Conservation (phyloP, 768 basidiomycete species). For the Kwoniella sp. region DNA sequence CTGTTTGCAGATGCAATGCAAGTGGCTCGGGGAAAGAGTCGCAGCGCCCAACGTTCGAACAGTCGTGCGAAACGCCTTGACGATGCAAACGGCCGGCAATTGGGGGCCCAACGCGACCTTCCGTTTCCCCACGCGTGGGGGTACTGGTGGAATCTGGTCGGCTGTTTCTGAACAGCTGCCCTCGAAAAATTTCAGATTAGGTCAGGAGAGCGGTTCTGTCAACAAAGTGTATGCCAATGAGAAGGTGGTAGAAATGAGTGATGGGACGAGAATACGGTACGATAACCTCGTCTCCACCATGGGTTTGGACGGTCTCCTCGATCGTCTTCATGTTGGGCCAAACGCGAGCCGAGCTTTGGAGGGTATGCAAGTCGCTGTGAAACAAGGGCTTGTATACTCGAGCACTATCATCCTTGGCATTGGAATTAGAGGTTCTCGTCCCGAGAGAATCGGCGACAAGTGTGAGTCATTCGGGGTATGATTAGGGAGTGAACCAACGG, state of each 20-base stretch:
- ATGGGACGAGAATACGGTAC: conserved; percentile 54
- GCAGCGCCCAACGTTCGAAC: conserved; percentile 56
- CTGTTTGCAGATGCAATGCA: conserved; percentile 57
- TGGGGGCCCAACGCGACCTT: conserved; percentile 58
- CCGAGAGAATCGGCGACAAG: conserved; percentile 56
- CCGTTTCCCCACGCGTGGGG: conserved; percentile 56
- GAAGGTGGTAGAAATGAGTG: conserved; percentile 50
- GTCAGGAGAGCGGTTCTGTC: conserved; percentile 40
- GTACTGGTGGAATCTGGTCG: conserved; percentile 58
- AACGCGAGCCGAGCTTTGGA: conserved; percentile 29
- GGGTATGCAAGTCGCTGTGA: conserved; percentile 27
- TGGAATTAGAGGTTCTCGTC: conserved; percentile 55
- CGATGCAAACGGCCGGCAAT: conserved; percentile 55
- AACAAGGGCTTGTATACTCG: conserved; percentile 53
- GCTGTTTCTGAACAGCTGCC: conserved; percentile 55
- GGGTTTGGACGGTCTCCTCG: conserved; percentile 52
- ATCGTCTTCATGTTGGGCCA: conserved; percentile 39
- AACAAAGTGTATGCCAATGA: conserved; percentile 42
- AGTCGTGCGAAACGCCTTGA: conserved; percentile 56
- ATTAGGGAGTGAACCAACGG: no score
- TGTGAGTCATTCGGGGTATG: no score
- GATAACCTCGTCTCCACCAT: conserved; percentile 54
- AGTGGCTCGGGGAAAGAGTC: conserved; percentile 58
- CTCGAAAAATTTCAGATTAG: conserved; percentile 38
- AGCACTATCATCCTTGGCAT: conserved; percentile 57